Percentiles rank a stretch among this genome's conserved stretches.
Evolutionary conservation across 2,329 filamentous ascomycete species (phyloP).

Genomic region (Aspergillus nomiae): DNA sequence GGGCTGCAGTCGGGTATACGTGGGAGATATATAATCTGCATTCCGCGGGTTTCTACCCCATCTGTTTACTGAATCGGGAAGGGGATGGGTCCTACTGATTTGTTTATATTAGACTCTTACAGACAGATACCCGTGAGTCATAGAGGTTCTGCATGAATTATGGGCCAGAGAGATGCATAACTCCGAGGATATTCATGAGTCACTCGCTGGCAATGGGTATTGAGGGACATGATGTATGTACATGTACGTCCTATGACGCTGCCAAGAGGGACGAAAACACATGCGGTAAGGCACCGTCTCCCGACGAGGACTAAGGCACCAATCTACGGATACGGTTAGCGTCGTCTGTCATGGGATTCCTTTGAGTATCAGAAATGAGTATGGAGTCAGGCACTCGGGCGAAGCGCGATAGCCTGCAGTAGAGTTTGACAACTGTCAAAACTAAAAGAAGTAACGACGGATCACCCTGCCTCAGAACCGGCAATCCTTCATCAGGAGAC

Average conservation of each 20-base stretch:
- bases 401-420: constrained; percentile 3
- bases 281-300: not conserved
- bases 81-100: not conserved
- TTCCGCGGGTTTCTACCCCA: not conserved
- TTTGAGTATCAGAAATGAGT: not conserved
- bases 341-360: not conserved
- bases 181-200: not conserved
- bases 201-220: not conserved
- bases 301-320: not conserved
- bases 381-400: not conserved
- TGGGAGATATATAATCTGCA: not conserved
- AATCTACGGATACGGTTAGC: not conserved
- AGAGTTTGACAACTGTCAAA: constrained; percentile 2
- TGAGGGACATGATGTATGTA: not conserved
- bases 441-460: not conserved
- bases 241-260: not conserved
- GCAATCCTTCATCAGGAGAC: not conserved
- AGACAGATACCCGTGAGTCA: not conserved
- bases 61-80: not conserved
- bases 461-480: not conserved
- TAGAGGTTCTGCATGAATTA: not conserved
- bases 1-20: not conserved
- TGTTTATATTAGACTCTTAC: not conserved
- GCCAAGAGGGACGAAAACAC: not conserved
- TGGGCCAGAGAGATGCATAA: not conserved